phyloP scores from a whole-genome alignment of 352 stramenopile species.

The Pythium rhizo-oryzae region DNA sequence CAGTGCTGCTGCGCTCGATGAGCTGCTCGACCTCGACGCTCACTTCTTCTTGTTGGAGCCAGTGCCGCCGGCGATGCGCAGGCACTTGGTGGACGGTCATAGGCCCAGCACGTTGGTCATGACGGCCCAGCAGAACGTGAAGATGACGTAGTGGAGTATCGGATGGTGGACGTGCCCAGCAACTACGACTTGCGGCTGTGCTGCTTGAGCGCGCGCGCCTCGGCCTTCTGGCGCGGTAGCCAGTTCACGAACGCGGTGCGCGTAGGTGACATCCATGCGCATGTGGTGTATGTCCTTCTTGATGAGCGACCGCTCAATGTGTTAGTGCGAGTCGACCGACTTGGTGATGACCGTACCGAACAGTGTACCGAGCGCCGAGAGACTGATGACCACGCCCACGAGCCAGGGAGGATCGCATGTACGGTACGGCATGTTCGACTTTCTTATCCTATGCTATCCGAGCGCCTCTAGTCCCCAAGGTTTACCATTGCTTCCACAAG shows the following conservation, averaged over 20 bases:
- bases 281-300: slow-evolving; percentile 19
- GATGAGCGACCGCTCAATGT: slow-evolving; percentile 20
- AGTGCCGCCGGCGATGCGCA: slow-evolving; percentile 31
- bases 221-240: slow-evolving; percentile 31
- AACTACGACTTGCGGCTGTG: slow-evolving; percentile 8
- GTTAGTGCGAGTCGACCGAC: slow-evolving; percentile 24
- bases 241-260: slow-evolving; percentile 30
- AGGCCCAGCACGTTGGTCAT: slow-evolving; percentile 36
- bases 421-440: no score
- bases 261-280: slow-evolving; percentile 28
- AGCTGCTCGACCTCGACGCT: background rate
- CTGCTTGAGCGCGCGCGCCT: slow-evolving; percentile 30
- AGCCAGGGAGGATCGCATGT: no score
- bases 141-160: slow-evolving; percentile 17
- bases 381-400: slow-evolving; percentile 31
- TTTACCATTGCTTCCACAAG: no score
- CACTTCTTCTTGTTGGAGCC: slow-evolving; percentile 21
- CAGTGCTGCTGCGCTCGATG: background rate
- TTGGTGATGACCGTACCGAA: slow-evolving; percentile 30
- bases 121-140: slow-evolving; percentile 29
- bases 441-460: no score
- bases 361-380: slow-evolving; percentile 27
- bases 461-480: no score
- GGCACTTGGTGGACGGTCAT: slow-evolving; percentile 30
- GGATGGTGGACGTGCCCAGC: slow-evolving; percentile 19